phyloP scores from a whole-genome alignment of 2,329 filamentous ascomycete genomes.

The Thermothelomyces thermophilus region DNA sequence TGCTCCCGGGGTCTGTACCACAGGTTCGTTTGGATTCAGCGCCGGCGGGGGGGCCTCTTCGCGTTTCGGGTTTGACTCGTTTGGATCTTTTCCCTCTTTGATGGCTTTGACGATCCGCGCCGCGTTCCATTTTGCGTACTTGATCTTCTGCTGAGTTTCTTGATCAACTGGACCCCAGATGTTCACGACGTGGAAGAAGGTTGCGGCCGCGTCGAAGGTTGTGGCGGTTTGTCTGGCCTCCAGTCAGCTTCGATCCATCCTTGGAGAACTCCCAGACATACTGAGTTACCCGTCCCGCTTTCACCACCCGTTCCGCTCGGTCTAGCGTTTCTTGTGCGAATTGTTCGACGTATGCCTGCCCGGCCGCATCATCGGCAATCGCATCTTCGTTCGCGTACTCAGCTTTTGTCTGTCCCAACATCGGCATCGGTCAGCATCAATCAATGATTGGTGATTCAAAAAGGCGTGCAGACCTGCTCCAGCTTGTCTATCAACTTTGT shows the following conservation, averaged over 20 bases:
- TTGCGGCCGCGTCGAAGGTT: conserved; percentile 86
- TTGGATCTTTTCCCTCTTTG: conserved; percentile 86
- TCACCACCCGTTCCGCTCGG: conserved; percentile 64
- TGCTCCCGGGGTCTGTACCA: conserved; percentile 49
- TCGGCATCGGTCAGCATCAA: not conserved
- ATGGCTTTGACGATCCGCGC: conserved; percentile 84
- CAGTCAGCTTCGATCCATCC: conserved; percentile 6
- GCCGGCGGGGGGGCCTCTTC: conserved; percentile 45
- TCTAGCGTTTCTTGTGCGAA: conserved; percentile 86
- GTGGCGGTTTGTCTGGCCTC: conserved; percentile 75
- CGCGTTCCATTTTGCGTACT: conserved; percentile 95
- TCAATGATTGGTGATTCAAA: not conserved
- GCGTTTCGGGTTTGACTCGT: conserved; percentile 73
- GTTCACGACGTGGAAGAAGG: conserved; percentile 80
- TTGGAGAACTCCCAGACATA: conserved; percentile 31
- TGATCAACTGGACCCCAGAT: conserved; percentile 74
- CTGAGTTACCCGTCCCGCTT: conserved; percentile 58
- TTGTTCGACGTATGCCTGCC: conserved; percentile 87
- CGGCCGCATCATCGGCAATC: conserved; percentile 75
- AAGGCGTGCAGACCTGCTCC: conserved; percentile 53
- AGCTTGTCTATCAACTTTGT: conserved; percentile 83
- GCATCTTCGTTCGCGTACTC: conserved; percentile 73
- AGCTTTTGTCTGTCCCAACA: conserved; percentile 55
- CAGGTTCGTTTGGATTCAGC: conserved; percentile 59
- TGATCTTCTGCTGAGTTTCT: conserved; percentile 79